These are phyloP conservation scores for Gaultheria prostrata DNA, from an alignment of 148 eudicot species.

Conservation along the genomic window DNA sequence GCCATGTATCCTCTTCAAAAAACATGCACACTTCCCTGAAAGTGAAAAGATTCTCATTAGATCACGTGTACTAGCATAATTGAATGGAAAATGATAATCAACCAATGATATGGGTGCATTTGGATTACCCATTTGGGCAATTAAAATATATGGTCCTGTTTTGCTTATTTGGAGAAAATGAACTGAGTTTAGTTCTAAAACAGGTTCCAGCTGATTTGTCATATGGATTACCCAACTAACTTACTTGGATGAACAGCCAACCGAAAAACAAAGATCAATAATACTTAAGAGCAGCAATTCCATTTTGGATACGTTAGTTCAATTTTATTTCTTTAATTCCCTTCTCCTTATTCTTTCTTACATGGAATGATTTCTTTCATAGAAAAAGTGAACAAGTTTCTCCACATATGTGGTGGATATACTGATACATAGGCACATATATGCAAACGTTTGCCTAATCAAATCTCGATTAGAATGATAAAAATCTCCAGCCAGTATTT, in stretches of 20 bases:
- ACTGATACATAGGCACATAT: too few relatives aligned
- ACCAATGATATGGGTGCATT: background rate
- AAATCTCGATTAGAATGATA: background rate
- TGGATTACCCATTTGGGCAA: background rate
- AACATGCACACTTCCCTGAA: conserved; percentile 16
- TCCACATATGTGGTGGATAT: background rate
- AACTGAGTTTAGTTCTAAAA: background rate
- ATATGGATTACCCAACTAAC: background rate
- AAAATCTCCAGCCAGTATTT: background rate
- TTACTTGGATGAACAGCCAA: background rate
- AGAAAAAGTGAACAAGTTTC: background rate
- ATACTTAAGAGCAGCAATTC: background rate
- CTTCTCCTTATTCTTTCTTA: background rate
- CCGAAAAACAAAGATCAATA: background rate
- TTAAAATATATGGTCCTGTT: background rate
- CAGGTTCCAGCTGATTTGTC: background rate
- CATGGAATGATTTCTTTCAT: background rate
- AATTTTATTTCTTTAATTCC: background rate
- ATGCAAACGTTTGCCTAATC: background rate
- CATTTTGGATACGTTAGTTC: background rate
- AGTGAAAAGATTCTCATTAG: background rate
- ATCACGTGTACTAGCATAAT: background rate
- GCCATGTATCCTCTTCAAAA: conserved; percentile 43
- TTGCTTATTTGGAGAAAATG: background rate
- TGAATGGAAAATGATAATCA: background rate